Evolutionary conservation across 139 green algal species (phyloP).

Genomic region (Ettlia oleoabundans): DNA sequence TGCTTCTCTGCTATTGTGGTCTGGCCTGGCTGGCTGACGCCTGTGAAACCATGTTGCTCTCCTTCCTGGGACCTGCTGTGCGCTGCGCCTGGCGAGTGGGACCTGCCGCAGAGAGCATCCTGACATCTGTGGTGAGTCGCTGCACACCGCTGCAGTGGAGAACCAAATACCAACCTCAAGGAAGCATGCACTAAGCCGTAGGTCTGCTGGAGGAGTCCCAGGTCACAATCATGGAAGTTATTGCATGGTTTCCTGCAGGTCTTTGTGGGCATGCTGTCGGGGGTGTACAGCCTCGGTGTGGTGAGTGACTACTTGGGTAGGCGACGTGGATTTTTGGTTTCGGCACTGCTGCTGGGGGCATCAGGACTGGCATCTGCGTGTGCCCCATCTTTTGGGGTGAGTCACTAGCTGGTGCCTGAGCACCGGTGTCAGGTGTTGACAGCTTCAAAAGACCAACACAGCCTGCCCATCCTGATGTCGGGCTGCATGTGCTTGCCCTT

Average conservation of each 20-base stretch:
- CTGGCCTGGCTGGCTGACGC: conserved; percentile 83
- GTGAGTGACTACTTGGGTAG: conserved; percentile 67
- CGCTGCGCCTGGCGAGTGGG: conserved; percentile 70
- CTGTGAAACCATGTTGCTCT: conserved; percentile 89
- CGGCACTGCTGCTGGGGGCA: conserved; percentile 59
- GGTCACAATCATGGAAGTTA: too few species aligned
- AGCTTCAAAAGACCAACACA: too few species aligned
- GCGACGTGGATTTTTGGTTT: conserved; percentile 53
- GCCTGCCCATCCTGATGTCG: not conserved
- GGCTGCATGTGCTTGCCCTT: not conserved
- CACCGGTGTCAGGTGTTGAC: too few species aligned
- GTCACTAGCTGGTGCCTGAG: too few species aligned
- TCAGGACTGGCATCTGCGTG: conserved; percentile 61
- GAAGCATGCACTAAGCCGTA: too few species aligned
- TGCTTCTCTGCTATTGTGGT: conserved; percentile 70
- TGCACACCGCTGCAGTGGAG: too few species aligned
- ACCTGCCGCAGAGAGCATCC: conserved; percentile 51
- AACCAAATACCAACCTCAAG: too few species aligned
- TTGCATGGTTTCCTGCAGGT: too few species aligned
- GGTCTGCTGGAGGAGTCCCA: too few species aligned
- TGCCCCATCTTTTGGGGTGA: conserved; percentile 60
- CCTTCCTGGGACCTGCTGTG: conserved; percentile 76
- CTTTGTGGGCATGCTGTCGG: conserved; percentile 79
- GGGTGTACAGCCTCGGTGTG: conserved; percentile 70
- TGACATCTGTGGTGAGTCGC: conserved; percentile 74